Evolutionary conservation across 768 basidiomycete species (phyloP).

Genomic region (Dendrothele bispora): DNA sequence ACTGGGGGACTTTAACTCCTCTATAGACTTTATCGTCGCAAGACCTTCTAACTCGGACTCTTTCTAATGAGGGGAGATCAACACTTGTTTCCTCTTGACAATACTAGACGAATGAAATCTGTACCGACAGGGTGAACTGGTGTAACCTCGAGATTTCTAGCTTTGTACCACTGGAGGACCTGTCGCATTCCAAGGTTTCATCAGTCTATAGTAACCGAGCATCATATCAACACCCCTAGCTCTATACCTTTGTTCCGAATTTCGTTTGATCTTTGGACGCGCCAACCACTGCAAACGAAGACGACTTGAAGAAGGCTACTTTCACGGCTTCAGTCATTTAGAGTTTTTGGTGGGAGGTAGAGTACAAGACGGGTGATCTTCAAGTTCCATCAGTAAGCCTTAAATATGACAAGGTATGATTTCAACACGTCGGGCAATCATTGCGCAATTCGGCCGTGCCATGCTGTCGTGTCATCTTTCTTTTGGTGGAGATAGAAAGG

Average conservation of each 20-base stretch:
- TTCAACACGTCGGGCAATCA: too few species aligned
- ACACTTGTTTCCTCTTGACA: constrained; percentile 2
- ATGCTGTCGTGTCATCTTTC: too few species aligned
- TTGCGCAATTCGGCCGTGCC: too few species aligned
- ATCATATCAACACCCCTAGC: not conserved
- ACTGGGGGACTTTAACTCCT: constrained; percentile 56
- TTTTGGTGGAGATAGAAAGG: too few species aligned
- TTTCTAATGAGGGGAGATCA: constrained; percentile 42
- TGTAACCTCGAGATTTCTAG: constrained; percentile 55
- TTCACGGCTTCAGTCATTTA: constrained; percentile 41
- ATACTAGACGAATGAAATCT: not conserved
- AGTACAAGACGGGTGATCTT: too few species aligned
- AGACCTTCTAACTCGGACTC: constrained; percentile 70
- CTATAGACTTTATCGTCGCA: constrained; percentile 52
- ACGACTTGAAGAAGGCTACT: constrained; percentile 61
- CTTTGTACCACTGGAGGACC: constrained; percentile 80
- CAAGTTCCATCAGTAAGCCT: too few species aligned
- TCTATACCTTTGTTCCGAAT: constrained; percentile 62
- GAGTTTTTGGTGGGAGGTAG: too few species aligned
- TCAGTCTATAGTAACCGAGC: not conserved
- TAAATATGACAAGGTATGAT: too few species aligned
- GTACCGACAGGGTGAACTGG: constrained; percentile 72
- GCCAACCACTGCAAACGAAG: constrained; percentile 76
- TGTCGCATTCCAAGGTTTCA: constrained; percentile 22
- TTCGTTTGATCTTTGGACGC: constrained; percentile 80